A percentile compares a stretch with the other conserved stretches of the same genome.
phyloP scores from a whole-genome alignment of 129 eudicot species.

The Ambrosia artemisiifolia region DNA sequence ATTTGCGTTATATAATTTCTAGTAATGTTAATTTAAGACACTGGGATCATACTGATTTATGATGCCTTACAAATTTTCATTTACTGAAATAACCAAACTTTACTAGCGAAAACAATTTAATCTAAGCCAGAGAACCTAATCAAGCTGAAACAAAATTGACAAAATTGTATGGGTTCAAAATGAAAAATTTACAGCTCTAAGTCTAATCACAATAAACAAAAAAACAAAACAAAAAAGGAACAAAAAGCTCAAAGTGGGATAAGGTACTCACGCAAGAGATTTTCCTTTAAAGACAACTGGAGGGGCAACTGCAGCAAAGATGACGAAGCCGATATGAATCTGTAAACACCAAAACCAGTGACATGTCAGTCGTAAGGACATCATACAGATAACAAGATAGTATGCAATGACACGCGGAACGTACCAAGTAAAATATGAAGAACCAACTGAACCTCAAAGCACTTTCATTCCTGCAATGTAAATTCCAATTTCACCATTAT shows the following conservation, averaged over 20 bases:
- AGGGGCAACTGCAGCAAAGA: slow-evolving; percentile 98
- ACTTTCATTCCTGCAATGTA: slow-evolving; percentile 72
- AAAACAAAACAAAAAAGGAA: neutral
- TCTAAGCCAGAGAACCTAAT: neutral
- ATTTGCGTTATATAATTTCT: neutral
- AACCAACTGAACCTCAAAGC: slow-evolving; percentile 83
- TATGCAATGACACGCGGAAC: slow-evolving; percentile 1
- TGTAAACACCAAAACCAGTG: slow-evolving; percentile 31
- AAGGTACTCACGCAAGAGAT: slow-evolving; percentile 84
- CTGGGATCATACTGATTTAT: neutral
- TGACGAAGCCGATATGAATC: slow-evolving; percentile 79
- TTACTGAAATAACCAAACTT: neutral
- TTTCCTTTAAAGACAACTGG: slow-evolving; percentile 91
- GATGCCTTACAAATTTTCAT: neutral
- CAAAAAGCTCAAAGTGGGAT: neutral
- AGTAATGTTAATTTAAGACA: neutral
- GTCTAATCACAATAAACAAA: neutral
- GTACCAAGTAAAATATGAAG: slow-evolving; percentile 83
- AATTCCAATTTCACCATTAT: neutral
- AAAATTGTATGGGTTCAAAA: neutral
- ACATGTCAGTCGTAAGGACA: neutral
- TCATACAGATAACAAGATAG: neutral
- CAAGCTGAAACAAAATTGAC: neutral
- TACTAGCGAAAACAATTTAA: neutral
- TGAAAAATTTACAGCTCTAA: neutral